phyloP scores from a whole-genome alignment of 305 asterid genomes.

The Fraxinus velutina region DNA sequence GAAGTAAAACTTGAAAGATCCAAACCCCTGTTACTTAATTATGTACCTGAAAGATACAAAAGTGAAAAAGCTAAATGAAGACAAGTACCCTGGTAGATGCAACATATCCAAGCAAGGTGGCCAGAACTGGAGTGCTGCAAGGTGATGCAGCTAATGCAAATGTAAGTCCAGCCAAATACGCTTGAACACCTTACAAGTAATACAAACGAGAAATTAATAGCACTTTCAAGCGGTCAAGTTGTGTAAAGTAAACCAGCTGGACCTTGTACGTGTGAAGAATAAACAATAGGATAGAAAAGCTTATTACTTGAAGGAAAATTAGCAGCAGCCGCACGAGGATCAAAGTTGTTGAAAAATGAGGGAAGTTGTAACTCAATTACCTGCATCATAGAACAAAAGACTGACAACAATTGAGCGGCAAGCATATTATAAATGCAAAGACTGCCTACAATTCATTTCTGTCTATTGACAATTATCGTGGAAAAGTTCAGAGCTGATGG shows the following conservation, averaged over 20 bases:
- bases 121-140: slow-evolving; percentile 94
- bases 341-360: slow-evolving; percentile 81
- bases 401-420: background rate
- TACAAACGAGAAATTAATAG: slow-evolving; percentile 8
- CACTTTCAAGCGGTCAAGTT: background rate
- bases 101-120: slow-evolving; percentile 86
- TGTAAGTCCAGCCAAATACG: slow-evolving; percentile 92
- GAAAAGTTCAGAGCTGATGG: background rate
- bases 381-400: slow-evolving; percentile 39
- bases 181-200: slow-evolving; percentile 69
- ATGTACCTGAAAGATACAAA: background rate
- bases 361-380: slow-evolving; percentile 86
- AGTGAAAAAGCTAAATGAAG: background rate
- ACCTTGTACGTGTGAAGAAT: background rate
- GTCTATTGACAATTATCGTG: background rate
- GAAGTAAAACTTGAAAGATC: background rate
- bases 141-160: slow-evolving; percentile 99
- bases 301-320: slow-evolving; percentile 77
- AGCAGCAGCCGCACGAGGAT: slow-evolving; percentile 93
- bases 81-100: slow-evolving; percentile 78
- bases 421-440: background rate
- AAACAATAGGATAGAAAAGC: slow-evolving; percentile 6
- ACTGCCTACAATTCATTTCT: background rate
- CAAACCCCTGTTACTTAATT: background rate
- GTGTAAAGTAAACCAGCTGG: background rate